These are phyloP conservation scores for Magnolia kwangsiensis DNA, from an alignment of 164 flowering plant species.

Conservation along the genomic window DNA sequence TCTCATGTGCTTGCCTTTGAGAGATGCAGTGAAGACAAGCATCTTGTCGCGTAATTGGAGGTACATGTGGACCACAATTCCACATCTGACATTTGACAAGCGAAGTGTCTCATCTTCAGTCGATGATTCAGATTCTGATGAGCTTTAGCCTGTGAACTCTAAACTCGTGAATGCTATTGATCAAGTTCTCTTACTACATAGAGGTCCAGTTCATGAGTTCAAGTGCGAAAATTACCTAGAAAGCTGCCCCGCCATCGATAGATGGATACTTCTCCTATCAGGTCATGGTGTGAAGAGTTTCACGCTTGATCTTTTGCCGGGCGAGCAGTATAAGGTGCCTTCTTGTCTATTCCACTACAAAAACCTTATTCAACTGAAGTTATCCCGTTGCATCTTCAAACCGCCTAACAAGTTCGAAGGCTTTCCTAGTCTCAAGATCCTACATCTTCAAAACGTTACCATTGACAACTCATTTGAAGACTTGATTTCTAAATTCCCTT, in stretches of 20 bases:
- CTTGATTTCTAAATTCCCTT: conserved; percentile 4
- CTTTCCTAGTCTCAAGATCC: conserved; percentile 40
- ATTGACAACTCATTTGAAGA: conserved; percentile 35
- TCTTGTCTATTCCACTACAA: conserved; percentile 51
- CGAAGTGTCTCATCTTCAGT: conserved; percentile 21
- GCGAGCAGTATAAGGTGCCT: conserved; percentile 50
- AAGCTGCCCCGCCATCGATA: conserved; percentile 54
- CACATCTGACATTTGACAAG: conserved; percentile 50
- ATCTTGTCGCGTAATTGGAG: conserved; percentile 63
- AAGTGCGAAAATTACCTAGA: conserved; percentile 32
- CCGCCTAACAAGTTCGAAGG: conserved; percentile 49
- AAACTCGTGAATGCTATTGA: conserved; percentile 42
- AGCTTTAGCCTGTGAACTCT: conserved; percentile 11
- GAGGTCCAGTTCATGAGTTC: conserved; percentile 67
- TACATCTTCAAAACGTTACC: conserved; percentile 48
- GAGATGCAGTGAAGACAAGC: conserved; percentile 68
- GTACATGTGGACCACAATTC: conserved; percentile 52
- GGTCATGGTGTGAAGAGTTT: conserved; percentile 49
- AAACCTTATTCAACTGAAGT: conserved; percentile 47
- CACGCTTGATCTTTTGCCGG: conserved; percentile 44
- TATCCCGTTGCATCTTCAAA: conserved; percentile 51
- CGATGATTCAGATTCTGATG: conserved; percentile 11
- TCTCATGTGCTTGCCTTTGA: conserved; percentile 46
- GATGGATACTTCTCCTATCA: conserved; percentile 64
- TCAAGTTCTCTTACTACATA: conserved; percentile 51